Percentiles rank a stretch among this genome's conserved stretches.
These are phyloP conservation scores for Aspergillus udagawae DNA, from an alignment of 2,329 filamentous ascomycete genomes.

Conservation along the genomic window DNA sequence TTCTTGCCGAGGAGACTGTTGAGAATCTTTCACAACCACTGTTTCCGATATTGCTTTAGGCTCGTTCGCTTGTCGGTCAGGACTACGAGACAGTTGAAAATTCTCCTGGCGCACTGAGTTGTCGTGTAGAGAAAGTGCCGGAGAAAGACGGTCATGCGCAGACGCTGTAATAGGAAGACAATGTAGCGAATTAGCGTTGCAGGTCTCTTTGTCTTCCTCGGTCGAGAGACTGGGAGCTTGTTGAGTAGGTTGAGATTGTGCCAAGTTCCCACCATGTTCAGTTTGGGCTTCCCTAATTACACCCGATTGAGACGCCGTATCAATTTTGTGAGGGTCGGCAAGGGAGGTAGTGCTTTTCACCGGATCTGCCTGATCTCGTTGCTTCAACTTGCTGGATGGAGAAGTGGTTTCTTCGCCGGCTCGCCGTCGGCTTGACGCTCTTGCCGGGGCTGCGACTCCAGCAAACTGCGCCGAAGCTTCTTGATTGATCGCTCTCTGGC, in stretches of 20 bases:
- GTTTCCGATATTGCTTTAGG: slow-evolving; percentile 26
- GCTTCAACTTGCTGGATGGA: slow-evolving; percentile 1
- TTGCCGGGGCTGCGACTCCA: slow-evolving; percentile 30
- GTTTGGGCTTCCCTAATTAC: slow-evolving; percentile 43
- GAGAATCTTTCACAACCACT: slow-evolving; percentile 35
- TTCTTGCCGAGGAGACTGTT: slow-evolving; percentile 25
- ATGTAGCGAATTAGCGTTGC: slow-evolving; percentile 25
- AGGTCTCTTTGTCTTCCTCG: slow-evolving; percentile 48
- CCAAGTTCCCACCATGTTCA: slow-evolving; percentile 42
- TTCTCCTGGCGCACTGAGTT: slow-evolving; percentile 10
- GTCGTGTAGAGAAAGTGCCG: slow-evolving; percentile 29
- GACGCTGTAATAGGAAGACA: slow-evolving; percentile 27
- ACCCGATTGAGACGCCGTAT: slow-evolving; percentile 17
- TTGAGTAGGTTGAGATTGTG: slow-evolving; percentile 23
- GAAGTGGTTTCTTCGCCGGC: slow-evolving; percentile 1
- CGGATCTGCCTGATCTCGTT: slow-evolving; percentile 6
- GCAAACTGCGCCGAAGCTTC: slow-evolving; percentile 35
- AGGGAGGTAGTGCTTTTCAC: slow-evolving; percentile 9
- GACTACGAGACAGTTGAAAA: slow-evolving; percentile 1
- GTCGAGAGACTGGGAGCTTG: slow-evolving; percentile 27
- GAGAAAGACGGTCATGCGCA: slow-evolving; percentile 38
- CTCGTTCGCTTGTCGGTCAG: slow-evolving; percentile 6
- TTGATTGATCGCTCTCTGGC: slow-evolving; percentile 31
- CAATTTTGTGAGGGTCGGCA: slow-evolving; percentile 18
- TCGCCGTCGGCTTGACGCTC: slow-evolving; percentile 13